Evolutionary conservation across 305 asterid species (phyloP), one percentile per base, ranked within the genome.

Genomic region (Rubia tinctorum): DNA sequence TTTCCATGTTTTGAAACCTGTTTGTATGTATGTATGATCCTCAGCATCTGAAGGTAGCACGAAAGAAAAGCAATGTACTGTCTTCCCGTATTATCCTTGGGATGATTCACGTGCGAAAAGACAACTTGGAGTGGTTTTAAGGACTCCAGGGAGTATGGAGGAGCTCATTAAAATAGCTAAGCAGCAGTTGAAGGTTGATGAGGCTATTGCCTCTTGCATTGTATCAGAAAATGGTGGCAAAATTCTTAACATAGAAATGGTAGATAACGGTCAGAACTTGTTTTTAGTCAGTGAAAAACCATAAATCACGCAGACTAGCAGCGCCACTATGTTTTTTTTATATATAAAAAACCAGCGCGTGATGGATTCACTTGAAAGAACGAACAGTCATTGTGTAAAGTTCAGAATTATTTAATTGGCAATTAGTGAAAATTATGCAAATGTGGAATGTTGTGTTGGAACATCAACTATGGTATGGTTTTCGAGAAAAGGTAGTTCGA

Each of bases 131-230:
- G 81, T 80, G 37, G 78, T 81, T 44, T 42, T 85, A 62, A 80
- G 85, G 87, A 79, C 80, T 75, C 86, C 87, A 9, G 63, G 75
- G 15, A 79, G 82, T 74, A 73, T 82, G 64, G 83, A 82, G 71
- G 86, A 85, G 73, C 85, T 83, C 68, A 75, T 81, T 23, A 76
- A 55, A 78, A 71, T 73, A 27, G 81, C 87, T 17, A 79, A 45
- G 65, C 78, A 66, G 63, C 71, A 76, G 69, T 75, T 82, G 13
- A 60, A 73, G 69, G 47, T 80, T 64, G 25, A 65, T 43, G 61
- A 40, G 18, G 23, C 62, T 42, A 44, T 23, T 25, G 55, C 71
- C 42, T 77, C 81, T 68, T 68, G 73, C 62, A 66, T 86, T 65
- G 63, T 84, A 64, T 82, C 84, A 59, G 86, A 80, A 68, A 68